phyloP scores from a whole-genome alignment of 441 rosid species.

The Euphorbia schlechtendalii region DNA sequence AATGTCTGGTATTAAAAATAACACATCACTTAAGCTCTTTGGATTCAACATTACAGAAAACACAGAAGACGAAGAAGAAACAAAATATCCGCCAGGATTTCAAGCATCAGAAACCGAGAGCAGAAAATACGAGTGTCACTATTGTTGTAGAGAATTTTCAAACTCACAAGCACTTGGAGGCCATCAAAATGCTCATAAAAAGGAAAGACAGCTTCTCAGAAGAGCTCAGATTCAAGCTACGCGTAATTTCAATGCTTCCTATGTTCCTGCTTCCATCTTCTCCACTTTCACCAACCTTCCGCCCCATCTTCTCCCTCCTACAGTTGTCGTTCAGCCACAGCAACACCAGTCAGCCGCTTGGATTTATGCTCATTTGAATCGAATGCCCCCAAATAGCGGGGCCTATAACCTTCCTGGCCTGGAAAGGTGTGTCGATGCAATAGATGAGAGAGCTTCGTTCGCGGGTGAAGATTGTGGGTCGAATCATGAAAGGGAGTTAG shows the following conservation, averaged over 20 bases:
- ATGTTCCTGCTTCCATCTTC: constrained; percentile 51
- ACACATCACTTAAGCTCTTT: constrained; percentile 49
- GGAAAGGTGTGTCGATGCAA: constrained; percentile 23
- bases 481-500: constrained; percentile 35
- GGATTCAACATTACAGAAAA: constrained; percentile 62
- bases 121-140: constrained; percentile 86
- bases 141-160: constrained; percentile 75
- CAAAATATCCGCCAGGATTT: constrained; percentile 28
- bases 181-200: constrained; percentile 94
- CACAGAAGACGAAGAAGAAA: constrained; percentile 9
- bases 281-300: constrained; percentile 70
- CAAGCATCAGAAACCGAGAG: constrained; percentile 19
- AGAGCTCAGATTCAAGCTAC: constrained; percentile 75
- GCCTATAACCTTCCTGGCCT: constrained; percentile 20
- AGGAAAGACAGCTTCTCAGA: constrained; percentile 78
- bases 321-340: constrained; percentile 20
- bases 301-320: constrained; percentile 29
- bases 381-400: constrained; percentile 23
- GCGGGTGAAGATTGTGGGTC: constrained; percentile 24
- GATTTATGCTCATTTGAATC: constrained; percentile 18
- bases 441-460: constrained; percentile 25
- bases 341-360: constrained; percentile 19
- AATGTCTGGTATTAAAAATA: constrained; percentile 49
- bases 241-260: constrained; percentile 52
- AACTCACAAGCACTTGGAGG: constrained; percentile 94